phyloP scores from a whole-genome alignment of 169 alveolate species.

The Plasmodium coatneyi region DNA sequence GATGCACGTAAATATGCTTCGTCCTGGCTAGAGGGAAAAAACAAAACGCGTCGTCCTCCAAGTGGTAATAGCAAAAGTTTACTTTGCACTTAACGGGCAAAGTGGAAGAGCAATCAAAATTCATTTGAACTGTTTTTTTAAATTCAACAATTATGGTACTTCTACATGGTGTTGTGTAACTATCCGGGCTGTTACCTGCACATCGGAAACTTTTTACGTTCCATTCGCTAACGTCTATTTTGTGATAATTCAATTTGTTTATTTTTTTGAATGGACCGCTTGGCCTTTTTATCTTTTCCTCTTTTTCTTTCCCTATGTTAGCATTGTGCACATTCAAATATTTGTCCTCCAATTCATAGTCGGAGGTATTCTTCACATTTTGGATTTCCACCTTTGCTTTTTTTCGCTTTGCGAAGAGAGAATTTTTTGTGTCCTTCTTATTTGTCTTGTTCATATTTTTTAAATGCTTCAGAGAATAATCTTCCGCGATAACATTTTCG shows the following conservation, averaged over 20 bases:
- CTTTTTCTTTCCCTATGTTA: not conserved
- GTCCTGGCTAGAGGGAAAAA: conserved; percentile 23
- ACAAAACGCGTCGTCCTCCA: conserved; percentile 17
- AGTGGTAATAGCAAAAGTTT: conserved; percentile 28
- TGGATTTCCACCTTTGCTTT: conserved; percentile 11
- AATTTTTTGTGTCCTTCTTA: conserved; percentile 52
- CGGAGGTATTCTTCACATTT: conserved; percentile 24
- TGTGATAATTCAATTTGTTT: conserved; percentile 36
- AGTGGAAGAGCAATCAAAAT: conserved; percentile 65
- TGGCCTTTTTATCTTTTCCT: not conserved
- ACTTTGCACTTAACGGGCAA: conserved; percentile 62
- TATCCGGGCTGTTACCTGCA: not conserved
- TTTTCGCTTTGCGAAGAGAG: conserved; percentile 56
- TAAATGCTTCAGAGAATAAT: conserved; percentile 42
- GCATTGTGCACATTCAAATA: conserved; percentile 23
- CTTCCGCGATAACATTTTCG: conserved; percentile 47
- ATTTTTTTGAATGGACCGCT: conserved; percentile 2
- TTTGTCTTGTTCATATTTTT: conserved; percentile 33
- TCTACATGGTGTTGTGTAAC: conserved; percentile 7
- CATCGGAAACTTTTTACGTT: conserved; percentile 5
- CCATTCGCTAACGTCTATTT: conserved; percentile 62
- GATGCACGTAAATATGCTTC: conserved; percentile 40
- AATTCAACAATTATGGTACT: conserved; percentile 49
- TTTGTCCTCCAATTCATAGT: conserved; percentile 17
- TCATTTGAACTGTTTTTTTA: conserved; percentile 28